Percentiles rank a stretch among this genome's conserved stretches.
Conservation (phyloP, 257 asterid species). For the Petunia secreta region DNA sequence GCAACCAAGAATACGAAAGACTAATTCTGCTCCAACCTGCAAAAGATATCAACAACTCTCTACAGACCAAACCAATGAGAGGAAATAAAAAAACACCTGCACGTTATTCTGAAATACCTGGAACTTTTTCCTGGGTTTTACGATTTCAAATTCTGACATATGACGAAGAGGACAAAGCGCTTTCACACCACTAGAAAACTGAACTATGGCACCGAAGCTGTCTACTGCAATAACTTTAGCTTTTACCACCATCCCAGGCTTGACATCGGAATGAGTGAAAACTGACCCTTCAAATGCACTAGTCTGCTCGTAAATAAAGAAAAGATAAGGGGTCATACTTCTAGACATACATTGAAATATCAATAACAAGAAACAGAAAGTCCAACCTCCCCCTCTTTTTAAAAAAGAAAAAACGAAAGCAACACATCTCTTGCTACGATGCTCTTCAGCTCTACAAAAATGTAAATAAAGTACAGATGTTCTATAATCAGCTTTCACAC, state of each 20-base stretch:
- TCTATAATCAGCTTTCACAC: neutral
- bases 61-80: constrained; percentile 24
- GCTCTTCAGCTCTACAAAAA: constrained; percentile 11
- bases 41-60: constrained; percentile 37
- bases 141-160: constrained; percentile 96
- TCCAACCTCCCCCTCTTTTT: neutral
- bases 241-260: constrained; percentile 98
- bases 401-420: neutral
- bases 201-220: constrained; percentile 90
- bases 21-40: constrained; percentile 84
- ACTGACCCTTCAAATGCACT: constrained; percentile 91
- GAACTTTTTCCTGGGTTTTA: constrained; percentile 90
- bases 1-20: constrained; percentile 95
- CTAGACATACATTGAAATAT: neutral
- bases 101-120: constrained; percentile 60
- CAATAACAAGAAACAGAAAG: neutral
- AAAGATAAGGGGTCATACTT: neutral
- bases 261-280: constrained; percentile 95
- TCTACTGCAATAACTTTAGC: constrained; percentile 83
- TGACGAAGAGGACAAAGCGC: constrained; percentile 99
- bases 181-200: constrained; percentile 86
- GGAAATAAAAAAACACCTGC: constrained; percentile 23
- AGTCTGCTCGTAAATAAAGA: constrained; percentile 55
- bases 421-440: neutral
- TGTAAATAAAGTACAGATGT: neutral